These are phyloP conservation scores for Vigna unguiculata DNA, from an alignment of 306 rosid species.

Conservation along the genomic window DNA sequence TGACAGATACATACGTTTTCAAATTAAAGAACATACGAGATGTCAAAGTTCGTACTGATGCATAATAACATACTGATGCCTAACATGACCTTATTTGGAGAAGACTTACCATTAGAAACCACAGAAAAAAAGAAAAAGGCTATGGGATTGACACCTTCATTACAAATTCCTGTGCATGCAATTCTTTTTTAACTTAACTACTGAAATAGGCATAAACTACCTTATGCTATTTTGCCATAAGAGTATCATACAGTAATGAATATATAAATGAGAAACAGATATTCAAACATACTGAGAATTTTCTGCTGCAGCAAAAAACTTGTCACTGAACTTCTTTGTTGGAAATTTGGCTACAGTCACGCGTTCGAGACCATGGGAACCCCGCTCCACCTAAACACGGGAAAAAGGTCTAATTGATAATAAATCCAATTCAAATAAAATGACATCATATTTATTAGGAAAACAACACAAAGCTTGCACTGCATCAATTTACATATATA, in stretches of 20 bases:
- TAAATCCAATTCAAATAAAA: conserved; percentile 42
- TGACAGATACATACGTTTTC: neutral
- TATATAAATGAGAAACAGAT: conserved; percentile 4
- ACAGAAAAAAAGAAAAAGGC: too few relatives aligned
- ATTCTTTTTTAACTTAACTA: conserved; percentile 4
- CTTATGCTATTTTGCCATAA: neutral
- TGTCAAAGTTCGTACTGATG: too few relatives aligned
- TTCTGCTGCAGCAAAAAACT: conserved; percentile 71
- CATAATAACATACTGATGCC: too few relatives aligned
- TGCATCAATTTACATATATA: neutral
- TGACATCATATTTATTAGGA: conserved; percentile 24
- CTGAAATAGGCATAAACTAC: conserved; percentile 17
- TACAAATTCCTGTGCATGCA: conserved; percentile 19
- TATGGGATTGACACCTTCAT: conserved; percentile 19
- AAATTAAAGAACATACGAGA: conserved; percentile 23
- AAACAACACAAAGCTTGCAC: conserved; percentile 7
- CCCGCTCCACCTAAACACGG: conserved; percentile 77
- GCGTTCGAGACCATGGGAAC: conserved; percentile 80
- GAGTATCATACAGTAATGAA: conserved; percentile 7
- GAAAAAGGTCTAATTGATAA: conserved; percentile 35
- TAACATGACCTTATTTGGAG: too few relatives aligned
- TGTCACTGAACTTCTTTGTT: conserved; percentile 81
- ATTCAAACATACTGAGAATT: conserved; percentile 81
- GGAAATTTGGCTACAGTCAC: conserved; percentile 72
- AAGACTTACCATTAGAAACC: neutral